These are phyloP conservation scores for Penicillium sp. DNA, from an alignment of 2,329 filamentous ascomycete genomes.

Conservation along the genomic window DNA sequence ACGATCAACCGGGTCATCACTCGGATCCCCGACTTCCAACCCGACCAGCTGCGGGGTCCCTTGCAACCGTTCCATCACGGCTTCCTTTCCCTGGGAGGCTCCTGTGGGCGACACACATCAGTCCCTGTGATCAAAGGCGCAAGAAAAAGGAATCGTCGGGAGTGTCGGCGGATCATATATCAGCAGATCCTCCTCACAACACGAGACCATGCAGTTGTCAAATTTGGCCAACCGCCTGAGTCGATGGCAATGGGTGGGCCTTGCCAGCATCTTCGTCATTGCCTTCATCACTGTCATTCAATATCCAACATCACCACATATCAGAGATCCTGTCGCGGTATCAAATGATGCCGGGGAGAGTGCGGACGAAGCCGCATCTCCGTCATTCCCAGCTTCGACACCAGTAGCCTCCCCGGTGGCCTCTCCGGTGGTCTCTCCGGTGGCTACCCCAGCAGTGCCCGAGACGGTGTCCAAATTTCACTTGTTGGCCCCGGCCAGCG, in stretches of 20 bases:
- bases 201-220: constrained; percentile 2
- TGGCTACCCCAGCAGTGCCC: neutral
- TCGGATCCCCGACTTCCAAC: too few relatives aligned
- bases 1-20: too few relatives aligned
- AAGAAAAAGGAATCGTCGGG: too few relatives aligned
- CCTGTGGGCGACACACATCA: too few relatives aligned
- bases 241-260: constrained; percentile 11
- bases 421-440: too few relatives aligned
- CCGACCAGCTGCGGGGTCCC: too few relatives aligned
- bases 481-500: constrained; percentile 8
- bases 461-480: constrained; percentile 7
- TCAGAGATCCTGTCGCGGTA: constrained; percentile 1
- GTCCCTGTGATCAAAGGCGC: neutral
- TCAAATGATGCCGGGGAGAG: neutral
- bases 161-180: too few relatives aligned
- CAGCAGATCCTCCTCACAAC: too few relatives aligned
- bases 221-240: constrained; percentile 3
- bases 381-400: too few relatives aligned
- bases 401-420: too few relatives aligned
- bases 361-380: neutral
- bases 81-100: too few relatives aligned
- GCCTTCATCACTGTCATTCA: constrained; percentile 8
- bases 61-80: too few relatives aligned
- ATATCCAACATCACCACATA: neutral
- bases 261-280: constrained; percentile 4